Conservation (phyloP, 2,329 filamentous ascomycete genomes). For the Nemania sp. region DNA sequence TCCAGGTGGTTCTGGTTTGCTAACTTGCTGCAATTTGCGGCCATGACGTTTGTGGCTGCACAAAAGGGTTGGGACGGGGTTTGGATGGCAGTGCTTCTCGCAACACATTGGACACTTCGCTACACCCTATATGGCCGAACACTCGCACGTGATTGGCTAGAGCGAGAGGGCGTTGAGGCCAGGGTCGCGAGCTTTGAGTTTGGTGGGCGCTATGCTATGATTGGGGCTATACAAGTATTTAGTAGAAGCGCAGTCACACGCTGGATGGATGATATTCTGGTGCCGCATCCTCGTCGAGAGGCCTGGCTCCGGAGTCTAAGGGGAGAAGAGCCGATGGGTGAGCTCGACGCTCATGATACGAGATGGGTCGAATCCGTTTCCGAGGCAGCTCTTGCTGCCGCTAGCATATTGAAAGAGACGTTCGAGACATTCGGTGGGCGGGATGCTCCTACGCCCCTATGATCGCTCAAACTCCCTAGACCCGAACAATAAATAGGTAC, state of each 20-base stretch:
- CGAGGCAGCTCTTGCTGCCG: slow-evolving; percentile 1
- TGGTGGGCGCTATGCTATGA: slow-evolving; percentile 39
- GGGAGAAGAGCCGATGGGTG: not conserved
- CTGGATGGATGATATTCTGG: slow-evolving; percentile 46
- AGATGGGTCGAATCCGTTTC: not conserved
- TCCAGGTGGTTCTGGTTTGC: slow-evolving; percentile 41
- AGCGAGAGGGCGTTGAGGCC: slow-evolving; percentile 35
- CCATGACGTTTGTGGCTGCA: slow-evolving; percentile 47
- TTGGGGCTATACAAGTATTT: slow-evolving; percentile 43
- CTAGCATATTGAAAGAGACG: not conserved
- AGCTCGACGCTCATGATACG: not conserved
- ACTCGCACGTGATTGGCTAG: slow-evolving; percentile 4
- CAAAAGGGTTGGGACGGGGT: slow-evolving; percentile 46
- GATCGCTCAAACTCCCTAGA: too few relatives aligned
- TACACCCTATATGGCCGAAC: slow-evolving; percentile 1
- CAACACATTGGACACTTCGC: slow-evolving; percentile 22
- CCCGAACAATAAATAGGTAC: too few relatives aligned
- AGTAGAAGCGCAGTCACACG: slow-evolving; percentile 31
- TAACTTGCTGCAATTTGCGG: slow-evolving; percentile 42
- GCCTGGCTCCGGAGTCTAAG: slow-evolving; percentile 8
- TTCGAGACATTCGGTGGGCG: too few relatives aligned
- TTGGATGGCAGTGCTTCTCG: slow-evolving; percentile 36
- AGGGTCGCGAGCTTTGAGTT: slow-evolving; percentile 40
- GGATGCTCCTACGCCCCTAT: too few relatives aligned
- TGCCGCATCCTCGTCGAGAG: slow-evolving; percentile 39